A percentile compares a stretch with the other conserved stretches of the same genome.
These are phyloP conservation scores for Fagus crenata DNA, from an alignment of 306 rosid genomes.

Conservation along the genomic window DNA sequence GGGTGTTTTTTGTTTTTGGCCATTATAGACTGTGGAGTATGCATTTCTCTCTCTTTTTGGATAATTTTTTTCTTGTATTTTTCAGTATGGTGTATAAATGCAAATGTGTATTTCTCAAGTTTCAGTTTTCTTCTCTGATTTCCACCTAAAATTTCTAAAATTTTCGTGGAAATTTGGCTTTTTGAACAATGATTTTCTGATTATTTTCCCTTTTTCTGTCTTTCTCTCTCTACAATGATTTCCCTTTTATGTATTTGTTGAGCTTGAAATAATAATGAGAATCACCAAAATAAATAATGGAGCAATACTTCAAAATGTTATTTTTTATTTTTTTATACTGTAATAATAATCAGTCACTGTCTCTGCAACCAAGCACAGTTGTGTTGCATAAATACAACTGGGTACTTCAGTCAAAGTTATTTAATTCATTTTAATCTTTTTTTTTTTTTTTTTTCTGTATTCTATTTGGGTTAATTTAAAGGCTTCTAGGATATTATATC, in stretches of 20 bases:
- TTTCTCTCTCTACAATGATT: conserved; percentile 23
- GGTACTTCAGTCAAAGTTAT: not conserved
- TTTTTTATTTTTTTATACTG: not conserved
- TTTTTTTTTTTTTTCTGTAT: not conserved
- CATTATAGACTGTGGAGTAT: not conserved
- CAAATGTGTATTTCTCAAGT: conserved; percentile 1
- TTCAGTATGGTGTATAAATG: conserved; percentile 1
- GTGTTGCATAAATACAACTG: conserved; percentile 4
- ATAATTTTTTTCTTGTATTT: conserved; percentile 1
- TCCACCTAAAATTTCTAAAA: not conserved
- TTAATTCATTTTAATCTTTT: not conserved
- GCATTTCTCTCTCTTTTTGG: not conserved
- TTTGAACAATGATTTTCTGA: conserved; percentile 11
- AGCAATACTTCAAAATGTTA: conserved; percentile 19
- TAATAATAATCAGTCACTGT: not conserved
- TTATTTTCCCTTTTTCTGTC: not conserved
- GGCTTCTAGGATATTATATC: not conserved
- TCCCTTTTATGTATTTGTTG: conserved; percentile 27
- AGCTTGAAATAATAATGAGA: conserved; percentile 21
- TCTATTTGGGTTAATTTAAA: not conserved
- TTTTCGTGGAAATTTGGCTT: conserved; percentile 24
- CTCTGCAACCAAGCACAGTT: conserved; percentile 4
- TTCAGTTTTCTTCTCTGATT: not conserved
- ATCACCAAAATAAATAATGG: conserved; percentile 17
- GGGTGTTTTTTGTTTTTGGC: not conserved